Conservation (phyloP, 768 basidiomycete species). For the Psilocybe cyanescens region DNA sequence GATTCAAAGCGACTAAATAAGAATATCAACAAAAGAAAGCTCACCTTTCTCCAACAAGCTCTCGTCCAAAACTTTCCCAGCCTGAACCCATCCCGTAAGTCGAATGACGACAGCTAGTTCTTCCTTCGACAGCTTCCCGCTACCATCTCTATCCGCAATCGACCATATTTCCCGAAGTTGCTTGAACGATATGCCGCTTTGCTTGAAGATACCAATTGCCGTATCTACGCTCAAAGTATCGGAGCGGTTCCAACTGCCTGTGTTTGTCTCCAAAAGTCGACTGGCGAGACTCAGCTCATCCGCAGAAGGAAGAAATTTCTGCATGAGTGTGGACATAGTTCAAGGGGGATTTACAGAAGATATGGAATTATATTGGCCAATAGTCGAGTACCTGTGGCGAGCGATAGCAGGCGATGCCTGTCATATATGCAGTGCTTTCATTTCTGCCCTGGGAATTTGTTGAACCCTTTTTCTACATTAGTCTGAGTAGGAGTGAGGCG, state of each 20-base stretch:
- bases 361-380: too few relatives aligned
- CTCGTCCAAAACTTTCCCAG: conserved; percentile 2
- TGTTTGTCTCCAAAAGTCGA: conserved; percentile 3
- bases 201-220: conserved; percentile 12
- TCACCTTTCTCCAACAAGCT: conserved; percentile 5
- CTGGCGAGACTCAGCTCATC: conserved; percentile 7
- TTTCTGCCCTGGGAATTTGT: too few relatives aligned
- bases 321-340: neutral
- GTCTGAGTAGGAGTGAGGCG: too few relatives aligned
- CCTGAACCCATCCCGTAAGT: conserved; percentile 16
- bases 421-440: neutral
- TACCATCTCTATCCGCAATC: conserved; percentile 9
- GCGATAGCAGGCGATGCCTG: neutral
- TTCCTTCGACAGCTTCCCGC: conserved; percentile 3
- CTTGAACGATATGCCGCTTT: conserved; percentile 7
- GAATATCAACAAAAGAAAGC: neutral
- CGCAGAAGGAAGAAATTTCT: neutral
- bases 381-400: neutral
- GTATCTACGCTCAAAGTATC: conserved; percentile 8
- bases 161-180: conserved; percentile 18
- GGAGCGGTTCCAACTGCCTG: conserved; percentile 2
- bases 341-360: too few relatives aligned
- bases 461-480: too few relatives aligned
- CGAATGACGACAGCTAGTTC: conserved; percentile 13
- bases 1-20: neutral